These are phyloP conservation scores for Penicillium sp. DNA, from an alignment of 2,329 filamentous ascomycete species.

Conservation along the genomic window DNA sequence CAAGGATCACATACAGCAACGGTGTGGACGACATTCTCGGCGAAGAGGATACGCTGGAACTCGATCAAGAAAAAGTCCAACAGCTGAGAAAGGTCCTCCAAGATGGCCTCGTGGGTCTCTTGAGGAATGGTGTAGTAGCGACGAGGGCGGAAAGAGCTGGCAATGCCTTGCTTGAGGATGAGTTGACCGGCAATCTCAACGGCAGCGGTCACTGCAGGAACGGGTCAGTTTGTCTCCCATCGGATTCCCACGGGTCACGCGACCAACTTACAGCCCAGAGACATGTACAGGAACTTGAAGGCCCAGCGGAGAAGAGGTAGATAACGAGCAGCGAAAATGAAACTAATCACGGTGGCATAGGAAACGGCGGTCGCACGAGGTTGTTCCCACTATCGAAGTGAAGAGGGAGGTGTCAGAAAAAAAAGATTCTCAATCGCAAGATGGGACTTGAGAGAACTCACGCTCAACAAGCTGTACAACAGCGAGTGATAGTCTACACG, in stretches of 20 bases:
- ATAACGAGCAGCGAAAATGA: slow-evolving; percentile 67
- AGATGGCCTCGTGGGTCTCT: slow-evolving; percentile 63
- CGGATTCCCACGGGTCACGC: slow-evolving; percentile 23
- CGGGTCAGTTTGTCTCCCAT: slow-evolving; percentile 15
- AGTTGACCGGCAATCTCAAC: slow-evolving; percentile 61
- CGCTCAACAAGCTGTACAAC: slow-evolving; percentile 67
- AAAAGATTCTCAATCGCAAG: not conserved
- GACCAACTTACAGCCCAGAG: slow-evolving; percentile 58
- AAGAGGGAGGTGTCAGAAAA: slow-evolving; percentile 10
- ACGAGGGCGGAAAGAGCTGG: slow-evolving; percentile 63
- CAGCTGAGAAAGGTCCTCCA: slow-evolving; percentile 66
- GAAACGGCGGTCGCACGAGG: slow-evolving; percentile 66
- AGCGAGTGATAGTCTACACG: slow-evolving; percentile 65
- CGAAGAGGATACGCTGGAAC: slow-evolving; percentile 67
- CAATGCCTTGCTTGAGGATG: slow-evolving; percentile 61
- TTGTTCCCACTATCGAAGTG: slow-evolving; percentile 61
- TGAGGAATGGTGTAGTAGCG: slow-evolving; percentile 69
- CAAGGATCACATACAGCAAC: slow-evolving; percentile 54
- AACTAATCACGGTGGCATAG: slow-evolving; percentile 58
- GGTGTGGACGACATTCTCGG: slow-evolving; percentile 66
- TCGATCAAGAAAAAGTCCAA: slow-evolving; percentile 71
- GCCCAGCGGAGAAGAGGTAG: slow-evolving; percentile 64
- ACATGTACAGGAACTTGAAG: slow-evolving; percentile 63
- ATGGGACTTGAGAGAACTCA: slow-evolving; percentile 38
- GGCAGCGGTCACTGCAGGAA: slow-evolving; percentile 55